These are phyloP conservation scores for Gyromitra esculenta DNA, from an alignment of 2,329 filamentous ascomycete genomes.

Conservation along the genomic window DNA sequence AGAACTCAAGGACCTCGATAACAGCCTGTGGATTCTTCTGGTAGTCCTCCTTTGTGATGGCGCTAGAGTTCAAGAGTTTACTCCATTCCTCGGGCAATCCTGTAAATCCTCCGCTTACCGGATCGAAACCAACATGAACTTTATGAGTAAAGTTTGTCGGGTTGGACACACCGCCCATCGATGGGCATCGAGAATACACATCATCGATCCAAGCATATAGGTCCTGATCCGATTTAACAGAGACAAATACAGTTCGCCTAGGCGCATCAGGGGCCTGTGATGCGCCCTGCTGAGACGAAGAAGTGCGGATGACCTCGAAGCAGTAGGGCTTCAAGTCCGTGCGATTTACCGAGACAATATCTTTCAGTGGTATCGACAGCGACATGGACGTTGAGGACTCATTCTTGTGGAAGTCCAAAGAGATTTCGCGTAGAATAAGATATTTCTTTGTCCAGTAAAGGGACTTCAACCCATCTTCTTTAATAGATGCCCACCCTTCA, in stretches of 20 bases:
- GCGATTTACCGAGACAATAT: constrained; percentile 88
- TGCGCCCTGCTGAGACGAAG: constrained; percentile 71
- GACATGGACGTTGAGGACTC: constrained; percentile 88
- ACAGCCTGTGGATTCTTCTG: constrained; percentile 90
- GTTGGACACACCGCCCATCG: constrained; percentile 97
- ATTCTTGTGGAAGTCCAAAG: constrained; percentile 92
- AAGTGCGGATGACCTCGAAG: constrained; percentile 86
- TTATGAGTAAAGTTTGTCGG: constrained; percentile 98
- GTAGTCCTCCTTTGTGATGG: constrained; percentile 98
- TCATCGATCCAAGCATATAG: constrained; percentile 99
- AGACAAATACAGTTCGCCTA: constrained; percentile 86
- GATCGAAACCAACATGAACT: constrained; percentile 97
- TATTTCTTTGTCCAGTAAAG: constrained; percentile 94
- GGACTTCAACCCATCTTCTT: constrained; percentile 82
- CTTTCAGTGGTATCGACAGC: constrained; percentile 78
- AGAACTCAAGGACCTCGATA: constrained; percentile 74
- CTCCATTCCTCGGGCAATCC: constrained; percentile 97
- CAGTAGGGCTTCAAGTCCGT: constrained; percentile 91
- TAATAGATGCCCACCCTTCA: constrained; percentile 82
- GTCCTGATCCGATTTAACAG: constrained; percentile 94
- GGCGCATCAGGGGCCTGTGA: constrained; percentile 81
- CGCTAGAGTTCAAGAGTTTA: constrained; percentile 92
- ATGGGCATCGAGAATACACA: constrained; percentile 94
- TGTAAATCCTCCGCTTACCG: constrained; percentile 92
- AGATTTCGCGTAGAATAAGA: constrained; percentile 88